Evolutionary conservation across 345 rosid species (phyloP), one percentile per base, ranked within the genome.

Genomic region (Acer saccharum): DNA sequence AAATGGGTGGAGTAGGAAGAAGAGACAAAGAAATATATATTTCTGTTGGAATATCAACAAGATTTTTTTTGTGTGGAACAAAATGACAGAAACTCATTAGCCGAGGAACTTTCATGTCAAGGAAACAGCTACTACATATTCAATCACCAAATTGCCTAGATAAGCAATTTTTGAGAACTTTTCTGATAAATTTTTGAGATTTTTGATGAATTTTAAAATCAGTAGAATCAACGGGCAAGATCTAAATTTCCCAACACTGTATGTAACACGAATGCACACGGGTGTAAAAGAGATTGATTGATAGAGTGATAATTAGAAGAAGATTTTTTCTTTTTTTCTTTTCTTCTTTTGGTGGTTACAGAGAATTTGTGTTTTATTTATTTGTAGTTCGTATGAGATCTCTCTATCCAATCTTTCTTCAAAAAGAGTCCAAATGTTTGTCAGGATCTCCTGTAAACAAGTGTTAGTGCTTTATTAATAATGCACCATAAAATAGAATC

Each of bases 1-100:
- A 67, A 17, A 29, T 32, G 54, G 43, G 43, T 17, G 48, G 41
- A 21, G 13, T 1, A 46, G 50, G 44, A 43, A 44, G 60, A 55
- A 70, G 54, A 65, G 79, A 54, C 79, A 71, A 48, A 76, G 58
- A 76, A 73, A 66, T 67, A 58, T 73, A 66, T 67, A 58, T 73
- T 67, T 73, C 39, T 58, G 69, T 16, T 55, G 69, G 62, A 73
- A 79, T 35, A 35, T 68, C 73, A 29, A 18, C 69, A 79, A 67
- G 81, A 71, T 78, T 39, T 78, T 76, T 76, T 10, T 35, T 35
- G 5, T 20, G 63, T 64, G 81, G 75, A 71, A 63, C 69, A 69
- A 70, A 78, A 73, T 72, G 71, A 72, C 67, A 72, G 67, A 72
- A 70, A 35, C 63, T 29, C 3, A 72, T 65, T 23, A 74, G 41